Conservation (phyloP, 495 filamentous ascomycete genomes). For the Penicillium cinerascens region DNA sequence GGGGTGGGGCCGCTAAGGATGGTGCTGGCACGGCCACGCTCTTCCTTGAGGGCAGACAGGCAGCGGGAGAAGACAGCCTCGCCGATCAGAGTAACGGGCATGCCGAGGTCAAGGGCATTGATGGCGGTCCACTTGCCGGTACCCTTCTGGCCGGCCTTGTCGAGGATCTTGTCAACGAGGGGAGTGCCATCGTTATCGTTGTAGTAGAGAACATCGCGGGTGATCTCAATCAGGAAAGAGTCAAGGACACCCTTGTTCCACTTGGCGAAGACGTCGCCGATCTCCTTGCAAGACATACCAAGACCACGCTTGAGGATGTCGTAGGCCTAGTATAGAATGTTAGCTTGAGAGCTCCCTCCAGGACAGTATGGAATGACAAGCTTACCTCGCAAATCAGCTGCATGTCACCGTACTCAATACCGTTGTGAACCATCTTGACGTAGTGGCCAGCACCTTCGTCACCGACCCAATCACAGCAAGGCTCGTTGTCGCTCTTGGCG, state of each 20-base stretch:
- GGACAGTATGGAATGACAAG: not conserved
- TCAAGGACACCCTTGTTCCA: constrained; percentile 99
- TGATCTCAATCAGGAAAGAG: constrained; percentile 99
- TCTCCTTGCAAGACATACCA: constrained; percentile 80
- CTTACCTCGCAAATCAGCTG: constrained; percentile 96
- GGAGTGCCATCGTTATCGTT: constrained; percentile 89
- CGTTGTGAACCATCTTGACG: constrained; percentile 99
- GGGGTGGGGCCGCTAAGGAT: constrained; percentile 74
- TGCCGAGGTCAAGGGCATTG: constrained; percentile 96
- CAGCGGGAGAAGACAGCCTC: constrained; percentile 96
- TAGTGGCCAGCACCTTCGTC: constrained; percentile 99
- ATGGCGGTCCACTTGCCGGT: constrained; percentile 99
- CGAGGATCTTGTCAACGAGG: constrained; percentile 97
- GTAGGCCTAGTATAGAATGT: constrained; percentile 66
- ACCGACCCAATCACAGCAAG: constrained; percentile 99
- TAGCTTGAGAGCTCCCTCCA: not conserved
- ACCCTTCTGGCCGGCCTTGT: constrained; percentile 98
- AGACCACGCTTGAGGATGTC: constrained; percentile 99
- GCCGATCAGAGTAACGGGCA: constrained; percentile 97
- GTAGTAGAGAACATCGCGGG: constrained; percentile 93
- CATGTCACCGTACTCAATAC: constrained; percentile 99
- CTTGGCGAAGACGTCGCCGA: constrained; percentile 62
- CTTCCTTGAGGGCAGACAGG: constrained; percentile 87
- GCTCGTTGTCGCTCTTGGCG: constrained; percentile 92
- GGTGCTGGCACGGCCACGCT: constrained; percentile 78